Percentiles rank a stretch among this genome's conserved stretches.
Conservation (phyloP, 345 rosid species). For the Aurinia saxatilis region DNA sequence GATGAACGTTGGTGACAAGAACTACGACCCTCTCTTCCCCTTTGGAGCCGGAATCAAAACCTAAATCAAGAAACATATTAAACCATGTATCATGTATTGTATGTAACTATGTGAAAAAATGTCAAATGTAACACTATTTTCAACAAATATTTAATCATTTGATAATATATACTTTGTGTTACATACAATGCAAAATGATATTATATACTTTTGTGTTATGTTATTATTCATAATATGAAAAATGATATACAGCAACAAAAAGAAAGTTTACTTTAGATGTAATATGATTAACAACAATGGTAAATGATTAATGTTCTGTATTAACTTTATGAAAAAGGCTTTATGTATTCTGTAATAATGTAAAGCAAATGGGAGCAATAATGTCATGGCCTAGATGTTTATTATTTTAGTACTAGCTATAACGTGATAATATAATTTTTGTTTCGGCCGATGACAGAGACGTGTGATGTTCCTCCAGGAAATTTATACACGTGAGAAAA, state of each 20-base stretch:
- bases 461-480: neutral
- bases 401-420: neutral
- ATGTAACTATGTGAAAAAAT: neutral
- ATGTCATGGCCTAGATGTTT: neutral
- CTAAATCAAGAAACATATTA: conserved; percentile 2
- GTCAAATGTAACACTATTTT: neutral
- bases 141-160: conserved; percentile 2
- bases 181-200: conserved; percentile 2
- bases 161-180: neutral
- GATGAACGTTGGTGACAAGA: conserved; percentile 54
- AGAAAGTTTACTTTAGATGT: neutral
- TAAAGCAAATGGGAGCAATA: neutral
- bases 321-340: neutral
- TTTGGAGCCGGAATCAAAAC: conserved; percentile 49
- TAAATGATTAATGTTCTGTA: too few relatives aligned
- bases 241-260: neutral
- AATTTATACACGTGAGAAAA: neutral
- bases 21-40: conserved; percentile 68
- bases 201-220: neutral
- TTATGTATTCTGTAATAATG: neutral
- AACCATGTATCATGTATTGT: neutral
- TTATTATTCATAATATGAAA: neutral
- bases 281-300: neutral
- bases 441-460: neutral
- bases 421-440: neutral